A percentile compares a stretch with the other conserved stretches of the same genome.
Evolutionary conservation across 2,329 filamentous ascomycete genomes (phyloP).

Genomic region (Xylaria sp.): DNA sequence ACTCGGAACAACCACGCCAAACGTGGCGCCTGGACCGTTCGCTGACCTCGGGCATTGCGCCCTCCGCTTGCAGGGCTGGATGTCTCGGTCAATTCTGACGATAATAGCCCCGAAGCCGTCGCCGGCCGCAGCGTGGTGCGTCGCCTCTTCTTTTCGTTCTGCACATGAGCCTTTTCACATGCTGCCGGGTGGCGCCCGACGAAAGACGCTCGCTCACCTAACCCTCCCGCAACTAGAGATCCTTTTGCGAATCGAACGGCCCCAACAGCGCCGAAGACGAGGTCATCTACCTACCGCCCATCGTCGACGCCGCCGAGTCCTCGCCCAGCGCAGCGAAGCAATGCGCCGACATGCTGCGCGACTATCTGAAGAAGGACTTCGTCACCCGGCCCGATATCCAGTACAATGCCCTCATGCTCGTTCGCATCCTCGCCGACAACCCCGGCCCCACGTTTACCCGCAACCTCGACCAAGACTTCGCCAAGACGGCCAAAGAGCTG

Average conservation of each 20-base stretch:
- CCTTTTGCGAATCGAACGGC: slow-evolving; percentile 82
- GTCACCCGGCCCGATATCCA: slow-evolving; percentile 75
- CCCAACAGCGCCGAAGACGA: slow-evolving; percentile 78
- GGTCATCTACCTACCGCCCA: slow-evolving; percentile 89
- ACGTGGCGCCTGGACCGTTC: neutral
- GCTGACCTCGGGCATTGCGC: slow-evolving; percentile 25
- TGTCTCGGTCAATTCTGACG: slow-evolving; percentile 48
- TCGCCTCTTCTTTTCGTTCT: slow-evolving; percentile 36
- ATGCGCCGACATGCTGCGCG: slow-evolving; percentile 82
- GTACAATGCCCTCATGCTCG: slow-evolving; percentile 96
- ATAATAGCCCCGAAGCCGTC: slow-evolving; percentile 74
- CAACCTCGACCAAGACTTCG: slow-evolving; percentile 87
- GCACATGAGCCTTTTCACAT: neutral
- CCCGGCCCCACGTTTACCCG: slow-evolving; percentile 91
- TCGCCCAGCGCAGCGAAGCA: slow-evolving; percentile 86
- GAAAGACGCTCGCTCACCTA: slow-evolving; percentile 28
- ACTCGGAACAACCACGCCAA: neutral
- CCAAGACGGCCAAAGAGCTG: slow-evolving; percentile 78
- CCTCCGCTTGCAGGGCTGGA: slow-evolving; percentile 36
- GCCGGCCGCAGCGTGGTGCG: slow-evolving; percentile 74
- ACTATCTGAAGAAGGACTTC: slow-evolving; percentile 81
- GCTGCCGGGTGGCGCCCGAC: no score
- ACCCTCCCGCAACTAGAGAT: slow-evolving; percentile 63
- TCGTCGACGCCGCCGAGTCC: slow-evolving; percentile 95
- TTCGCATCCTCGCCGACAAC: slow-evolving; percentile 92